A percentile compares a stretch with the other conserved stretches of the same genome.
Evolutionary conservation across 768 basidiomycete genomes (phyloP).

Genomic region (Nidularia pulvinata): DNA sequence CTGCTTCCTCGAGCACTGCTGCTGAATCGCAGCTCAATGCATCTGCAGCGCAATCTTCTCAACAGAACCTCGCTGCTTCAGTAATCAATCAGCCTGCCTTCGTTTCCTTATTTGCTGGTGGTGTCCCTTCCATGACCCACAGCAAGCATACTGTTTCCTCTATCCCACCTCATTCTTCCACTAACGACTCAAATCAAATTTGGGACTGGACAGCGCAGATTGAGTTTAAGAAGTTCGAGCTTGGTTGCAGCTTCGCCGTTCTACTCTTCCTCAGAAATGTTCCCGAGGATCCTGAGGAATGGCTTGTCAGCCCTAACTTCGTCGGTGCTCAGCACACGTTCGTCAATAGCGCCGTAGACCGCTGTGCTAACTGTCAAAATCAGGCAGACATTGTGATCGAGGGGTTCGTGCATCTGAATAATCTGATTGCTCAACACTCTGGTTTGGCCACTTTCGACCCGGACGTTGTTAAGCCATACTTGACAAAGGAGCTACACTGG

Average conservation of each 20-base stretch:
- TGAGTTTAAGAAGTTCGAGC: constrained; percentile 38
- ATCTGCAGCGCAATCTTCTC: background rate
- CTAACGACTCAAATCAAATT: constrained; percentile 3
- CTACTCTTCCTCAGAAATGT: constrained; percentile 45
- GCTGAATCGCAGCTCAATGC: background rate
- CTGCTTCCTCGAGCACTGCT: background rate
- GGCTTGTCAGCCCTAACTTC: constrained; percentile 29
- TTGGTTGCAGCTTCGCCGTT: constrained; percentile 39
- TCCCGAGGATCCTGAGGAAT: constrained; percentile 31
- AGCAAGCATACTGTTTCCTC: background rate
- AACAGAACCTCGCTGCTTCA: background rate
- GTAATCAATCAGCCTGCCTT: no score
- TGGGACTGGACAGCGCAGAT: constrained; percentile 46
- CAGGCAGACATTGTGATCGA: constrained; percentile 28
- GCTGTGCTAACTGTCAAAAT: constrained; percentile 38
- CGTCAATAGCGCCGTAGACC: constrained; percentile 25
- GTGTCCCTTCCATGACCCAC: no score
- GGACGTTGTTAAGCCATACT: constrained; percentile 33
- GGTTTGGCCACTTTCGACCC: constrained; percentile 31
- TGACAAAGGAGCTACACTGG: constrained; percentile 37
- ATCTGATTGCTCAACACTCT: constrained; percentile 23
- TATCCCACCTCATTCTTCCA: background rate
- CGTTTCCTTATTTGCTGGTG: no score
- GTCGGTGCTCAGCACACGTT: constrained; percentile 46
- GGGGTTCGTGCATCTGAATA: constrained; percentile 44